Conservation (phyloP, 2,329 filamentous ascomycete genomes). For the Penicillium expansum region DNA sequence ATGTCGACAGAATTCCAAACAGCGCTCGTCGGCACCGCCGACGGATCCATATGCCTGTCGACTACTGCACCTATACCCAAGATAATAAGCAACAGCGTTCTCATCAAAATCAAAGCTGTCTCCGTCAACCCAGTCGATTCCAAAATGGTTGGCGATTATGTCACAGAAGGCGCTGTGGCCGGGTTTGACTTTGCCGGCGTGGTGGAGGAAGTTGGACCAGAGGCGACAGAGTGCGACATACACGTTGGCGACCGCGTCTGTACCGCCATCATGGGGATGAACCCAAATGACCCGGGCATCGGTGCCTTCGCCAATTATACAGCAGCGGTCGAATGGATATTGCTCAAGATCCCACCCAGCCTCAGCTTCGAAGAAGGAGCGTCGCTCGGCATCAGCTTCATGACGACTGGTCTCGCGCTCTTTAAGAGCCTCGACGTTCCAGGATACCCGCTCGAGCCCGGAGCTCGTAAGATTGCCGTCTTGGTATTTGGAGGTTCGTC, state of each 20-base stretch:
- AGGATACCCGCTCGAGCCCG: neutral
- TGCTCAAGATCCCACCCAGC: neutral
- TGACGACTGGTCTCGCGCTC: constrained; percentile 8
- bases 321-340: neutral
- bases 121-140: neutral
- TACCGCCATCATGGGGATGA: neutral
- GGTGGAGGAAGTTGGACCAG: neutral
- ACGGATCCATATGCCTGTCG: no score
- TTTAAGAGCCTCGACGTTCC: neutral
- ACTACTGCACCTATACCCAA: no score
- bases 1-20: no score
- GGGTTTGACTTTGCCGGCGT: neutral
- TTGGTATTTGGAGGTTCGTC: constrained; percentile 48
- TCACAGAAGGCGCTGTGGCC: neutral
- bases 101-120: neutral
- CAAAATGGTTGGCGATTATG: neutral
- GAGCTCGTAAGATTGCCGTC: constrained; percentile 20
- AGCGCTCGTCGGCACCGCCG: no score
- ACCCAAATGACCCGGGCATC: neutral
- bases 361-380: constrained; percentile 6
- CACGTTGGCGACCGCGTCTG: neutral
- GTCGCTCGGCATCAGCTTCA: neutral
- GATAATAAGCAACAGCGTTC: no score
- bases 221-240: neutral
- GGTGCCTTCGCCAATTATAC: neutral